A percentile compares a stretch with the other conserved stretches of the same genome.
Evolutionary conservation across 148 eudicot species (phyloP).

Genomic region (Vaccinium corymbosum): DNA sequence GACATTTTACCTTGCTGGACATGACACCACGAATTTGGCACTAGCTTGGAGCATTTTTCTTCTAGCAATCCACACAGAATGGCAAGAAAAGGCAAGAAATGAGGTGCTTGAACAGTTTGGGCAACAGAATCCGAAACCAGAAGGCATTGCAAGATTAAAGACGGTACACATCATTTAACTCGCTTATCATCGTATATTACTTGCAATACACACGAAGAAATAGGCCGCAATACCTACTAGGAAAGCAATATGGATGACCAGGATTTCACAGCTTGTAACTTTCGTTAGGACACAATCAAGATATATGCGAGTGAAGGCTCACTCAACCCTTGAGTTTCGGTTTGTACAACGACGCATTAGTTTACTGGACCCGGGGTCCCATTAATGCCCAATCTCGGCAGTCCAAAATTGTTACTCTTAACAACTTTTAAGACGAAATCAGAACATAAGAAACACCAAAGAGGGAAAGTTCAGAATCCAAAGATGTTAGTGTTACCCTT

Average conservation of each 20-base stretch:
- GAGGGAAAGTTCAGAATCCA: too few species aligned
- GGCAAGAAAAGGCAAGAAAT: constrained; percentile 17
- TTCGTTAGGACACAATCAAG: too few species aligned
- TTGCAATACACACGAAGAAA: not conserved
- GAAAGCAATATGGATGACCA: too few species aligned
- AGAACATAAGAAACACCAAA: too few species aligned
- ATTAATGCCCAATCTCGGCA: not conserved
- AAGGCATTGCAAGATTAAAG: constrained; percentile 11
- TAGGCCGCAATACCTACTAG: too few species aligned
- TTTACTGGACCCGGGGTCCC: not conserved
- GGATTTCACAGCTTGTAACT: too few species aligned
- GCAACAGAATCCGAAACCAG: not conserved
- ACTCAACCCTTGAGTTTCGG: too few species aligned
- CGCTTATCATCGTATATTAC: not conserved
- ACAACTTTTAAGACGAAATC: too few species aligned
- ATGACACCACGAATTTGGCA: not conserved
- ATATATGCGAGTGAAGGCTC: too few species aligned
- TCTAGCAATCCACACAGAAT: constrained; percentile 10
- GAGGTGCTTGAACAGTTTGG: constrained; percentile 11
- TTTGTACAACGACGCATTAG: too few species aligned
- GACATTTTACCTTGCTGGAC: constrained; percentile 11
- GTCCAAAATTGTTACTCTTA: too few species aligned
- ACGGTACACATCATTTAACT: not conserved
- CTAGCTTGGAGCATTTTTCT: constrained; percentile 3
- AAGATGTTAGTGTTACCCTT: too few species aligned